These are phyloP conservation scores for Leishmania gerbilli DNA, from an alignment of 208 protist species.

Conservation along the genomic window DNA sequence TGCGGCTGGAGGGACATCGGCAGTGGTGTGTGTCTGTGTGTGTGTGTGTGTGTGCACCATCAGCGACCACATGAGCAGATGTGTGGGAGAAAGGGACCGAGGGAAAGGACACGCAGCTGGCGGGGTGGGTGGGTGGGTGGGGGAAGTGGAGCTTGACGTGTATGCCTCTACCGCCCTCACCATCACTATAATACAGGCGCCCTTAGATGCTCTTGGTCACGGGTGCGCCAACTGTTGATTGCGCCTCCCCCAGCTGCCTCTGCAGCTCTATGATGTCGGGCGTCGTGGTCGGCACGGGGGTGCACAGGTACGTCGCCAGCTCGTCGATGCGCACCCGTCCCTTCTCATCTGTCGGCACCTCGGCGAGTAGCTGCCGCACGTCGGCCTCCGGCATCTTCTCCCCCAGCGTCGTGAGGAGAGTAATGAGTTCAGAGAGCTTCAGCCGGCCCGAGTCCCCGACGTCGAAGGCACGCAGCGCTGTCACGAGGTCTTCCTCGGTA, in stretches of 20 bases:
- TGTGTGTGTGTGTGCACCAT: background rate
- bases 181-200: background rate
- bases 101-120: background rate
- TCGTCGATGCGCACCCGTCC: conserved; percentile 83
- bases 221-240: background rate
- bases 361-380: conserved; percentile 82
- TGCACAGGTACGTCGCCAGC: conserved; percentile 78
- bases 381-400: conserved; percentile 90
- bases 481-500: conserved; percentile 84
- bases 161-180: background rate
- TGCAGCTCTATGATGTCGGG: conserved; percentile 89
- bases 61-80: background rate
- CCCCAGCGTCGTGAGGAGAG: conserved; percentile 81
- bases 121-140: too few species aligned
- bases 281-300: conserved; percentile 83
- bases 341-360: conserved; percentile 75
- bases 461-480: conserved; percentile 86
- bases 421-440: conserved; percentile 80
- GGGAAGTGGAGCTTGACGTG: background rate
- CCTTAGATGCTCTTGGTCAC: background rate
- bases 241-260: conserved; percentile 57
- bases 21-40: background rate
- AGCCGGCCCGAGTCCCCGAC: conserved; percentile 67
- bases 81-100: conserved; percentile 1
- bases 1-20: background rate